Percentiles rank a stretch among this genome's conserved stretches.
Evolutionary conservation across 2,329 filamentous ascomycete genomes (phyloP).

Genomic region (Beauveria brongniartii): DNA sequence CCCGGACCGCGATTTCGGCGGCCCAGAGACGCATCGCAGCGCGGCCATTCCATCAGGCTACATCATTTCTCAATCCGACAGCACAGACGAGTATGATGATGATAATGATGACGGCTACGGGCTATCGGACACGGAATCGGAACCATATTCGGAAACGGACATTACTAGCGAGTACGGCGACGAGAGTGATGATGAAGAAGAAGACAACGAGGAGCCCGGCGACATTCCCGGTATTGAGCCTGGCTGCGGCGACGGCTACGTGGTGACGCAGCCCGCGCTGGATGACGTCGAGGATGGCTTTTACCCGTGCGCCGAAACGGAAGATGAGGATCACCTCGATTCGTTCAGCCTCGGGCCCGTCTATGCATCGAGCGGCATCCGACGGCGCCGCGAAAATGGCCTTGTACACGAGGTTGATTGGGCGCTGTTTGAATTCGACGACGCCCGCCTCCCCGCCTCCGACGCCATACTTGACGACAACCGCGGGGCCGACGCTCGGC

Average conservation of each 20-base stretch:
- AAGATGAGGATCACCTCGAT: conserved; percentile 75
- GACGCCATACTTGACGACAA: conserved; percentile 55
- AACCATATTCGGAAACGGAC: conserved; percentile 40
- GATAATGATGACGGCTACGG: conserved; percentile 52
- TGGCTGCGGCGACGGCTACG: conserved; percentile 66
- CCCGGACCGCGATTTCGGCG: conserved; percentile 38
- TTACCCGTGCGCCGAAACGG: conserved; percentile 61
- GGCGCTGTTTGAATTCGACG: conserved; percentile 77
- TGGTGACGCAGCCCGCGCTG: conserved; percentile 84
- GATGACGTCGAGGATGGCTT: conserved; percentile 81
- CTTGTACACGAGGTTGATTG: conserved; percentile 90
- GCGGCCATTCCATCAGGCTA: conserved; percentile 37
- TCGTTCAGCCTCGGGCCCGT: conserved; percentile 75
- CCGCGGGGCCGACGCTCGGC: conserved; percentile 11
- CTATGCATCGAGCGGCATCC: conserved; percentile 83
- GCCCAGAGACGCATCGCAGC: conserved; percentile 25
- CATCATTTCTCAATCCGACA: conserved; percentile 32
- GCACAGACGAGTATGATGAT: conserved; percentile 40
- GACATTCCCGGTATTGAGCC: conserved; percentile 73
- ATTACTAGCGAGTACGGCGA: conserved; percentile 46
- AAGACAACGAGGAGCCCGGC: conserved; percentile 52
- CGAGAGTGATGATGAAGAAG: conserved; percentile 42
- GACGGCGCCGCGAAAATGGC: conserved; percentile 62
- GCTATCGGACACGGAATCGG: conserved; percentile 55
- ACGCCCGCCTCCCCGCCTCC: conserved; percentile 59